A percentile compares a stretch with the other conserved stretches of the same genome.
Conservation (phyloP, 768 basidiomycete species). For the Boletus bicolor region DNA sequence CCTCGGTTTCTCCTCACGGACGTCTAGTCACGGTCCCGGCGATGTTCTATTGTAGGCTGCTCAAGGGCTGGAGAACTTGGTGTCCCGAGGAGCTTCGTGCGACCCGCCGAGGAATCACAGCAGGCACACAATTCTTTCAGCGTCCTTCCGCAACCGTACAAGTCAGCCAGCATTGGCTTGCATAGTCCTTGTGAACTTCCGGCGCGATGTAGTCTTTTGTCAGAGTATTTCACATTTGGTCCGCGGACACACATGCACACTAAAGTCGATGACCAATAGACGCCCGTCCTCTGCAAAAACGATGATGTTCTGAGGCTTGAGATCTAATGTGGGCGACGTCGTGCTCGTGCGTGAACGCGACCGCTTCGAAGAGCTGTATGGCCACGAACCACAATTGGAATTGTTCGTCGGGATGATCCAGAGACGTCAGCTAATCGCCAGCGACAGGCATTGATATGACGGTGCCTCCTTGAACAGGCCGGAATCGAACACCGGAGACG, state of each 20-base stretch:
- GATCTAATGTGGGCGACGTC: conserved; percentile 13
- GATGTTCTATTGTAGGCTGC: too few species aligned
- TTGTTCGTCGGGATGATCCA: background rate
- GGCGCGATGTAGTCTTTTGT: background rate
- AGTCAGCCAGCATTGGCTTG: background rate
- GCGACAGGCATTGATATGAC: conserved; percentile 1
- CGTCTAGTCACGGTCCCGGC: too few species aligned
- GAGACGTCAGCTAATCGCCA: background rate
- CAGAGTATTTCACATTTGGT: background rate
- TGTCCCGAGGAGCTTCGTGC: background rate
- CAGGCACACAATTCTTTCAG: background rate
- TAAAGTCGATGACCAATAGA: too few species aligned
- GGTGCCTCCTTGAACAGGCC: background rate
- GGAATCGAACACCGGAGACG: background rate
- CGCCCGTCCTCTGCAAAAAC: background rate
- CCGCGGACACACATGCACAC: background rate
- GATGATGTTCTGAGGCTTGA: conserved; percentile 7
- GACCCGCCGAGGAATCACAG: background rate
- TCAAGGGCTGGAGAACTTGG: too few species aligned
- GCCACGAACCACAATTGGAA: background rate
- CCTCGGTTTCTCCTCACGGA: too few species aligned
- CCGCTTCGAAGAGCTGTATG: background rate
- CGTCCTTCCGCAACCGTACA: background rate
- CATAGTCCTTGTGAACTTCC: background rate
- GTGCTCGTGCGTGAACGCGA: conserved; percentile 16